phyloP scores from a whole-genome alignment of 108 stramenopile genomes.

The Cylindrotheca closterium region DNA sequence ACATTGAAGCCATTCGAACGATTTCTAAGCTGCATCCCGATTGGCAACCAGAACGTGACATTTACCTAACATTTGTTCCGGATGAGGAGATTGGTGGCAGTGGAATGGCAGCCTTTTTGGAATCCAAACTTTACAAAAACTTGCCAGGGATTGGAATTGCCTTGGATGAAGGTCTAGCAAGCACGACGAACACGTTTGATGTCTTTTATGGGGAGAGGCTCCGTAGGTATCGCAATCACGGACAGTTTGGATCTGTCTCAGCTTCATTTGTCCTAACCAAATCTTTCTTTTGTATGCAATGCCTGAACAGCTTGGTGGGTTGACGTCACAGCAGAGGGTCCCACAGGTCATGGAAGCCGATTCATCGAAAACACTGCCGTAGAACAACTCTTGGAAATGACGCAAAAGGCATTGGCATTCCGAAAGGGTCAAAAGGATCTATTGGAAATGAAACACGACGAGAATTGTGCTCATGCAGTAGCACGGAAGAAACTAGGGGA shows the following conservation, averaged over 20 bases:
- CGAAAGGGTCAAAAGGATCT: conserved; percentile 82
- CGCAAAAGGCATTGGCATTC: conserved; percentile 84
- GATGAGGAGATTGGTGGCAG: conserved; percentile 84
- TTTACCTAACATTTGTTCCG: conserved; percentile 74
- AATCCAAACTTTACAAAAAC: conserved; percentile 47
- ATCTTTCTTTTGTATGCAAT: background rate
- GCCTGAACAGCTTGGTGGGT: conserved; percentile 37
- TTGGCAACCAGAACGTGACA: conserved; percentile 51
- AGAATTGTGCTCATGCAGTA: conserved; percentile 77
- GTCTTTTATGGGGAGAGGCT: conserved; percentile 96
- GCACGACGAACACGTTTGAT: conserved; percentile 72
- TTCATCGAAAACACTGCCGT: conserved; percentile 95
- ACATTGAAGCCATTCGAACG: conserved; percentile 81
- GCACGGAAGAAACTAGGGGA: conserved; percentile 85
- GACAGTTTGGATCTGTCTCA: conserved; percentile 10
- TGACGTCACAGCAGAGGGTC: conserved; percentile 83
- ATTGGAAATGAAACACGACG: conserved; percentile 57
- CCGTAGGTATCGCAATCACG: conserved; percentile 64
- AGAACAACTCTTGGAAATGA: conserved; percentile 85
- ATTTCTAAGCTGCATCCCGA: conserved; percentile 25
- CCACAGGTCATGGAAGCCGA: conserved; percentile 93
- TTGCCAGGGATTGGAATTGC: conserved; percentile 74
- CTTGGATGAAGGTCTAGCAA: conserved; percentile 88
- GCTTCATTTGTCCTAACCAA: background rate
- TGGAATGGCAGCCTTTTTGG: conserved; percentile 87